Conservation (phyloP, 2,329 filamentous ascomycete species). For the Exserohilum turcica region DNA sequence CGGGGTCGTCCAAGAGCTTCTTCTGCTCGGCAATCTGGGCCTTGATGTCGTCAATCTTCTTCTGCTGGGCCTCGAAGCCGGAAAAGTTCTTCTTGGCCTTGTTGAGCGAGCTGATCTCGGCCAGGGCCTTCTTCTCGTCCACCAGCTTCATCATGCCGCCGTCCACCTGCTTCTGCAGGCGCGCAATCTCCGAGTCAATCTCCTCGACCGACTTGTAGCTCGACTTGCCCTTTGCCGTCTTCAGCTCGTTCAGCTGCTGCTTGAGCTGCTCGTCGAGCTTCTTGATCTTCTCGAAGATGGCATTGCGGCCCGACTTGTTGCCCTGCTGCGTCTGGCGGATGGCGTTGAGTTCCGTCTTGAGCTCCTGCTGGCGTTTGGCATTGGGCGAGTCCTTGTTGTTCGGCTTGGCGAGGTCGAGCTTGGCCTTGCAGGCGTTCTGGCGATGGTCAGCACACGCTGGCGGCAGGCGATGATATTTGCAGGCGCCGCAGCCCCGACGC, state of each 20-base stretch:
- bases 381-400: slow-evolving; percentile 81
- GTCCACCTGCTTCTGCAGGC: slow-evolving; percentile 84
- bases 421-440: slow-evolving; percentile 83
- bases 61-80: slow-evolving; percentile 81
- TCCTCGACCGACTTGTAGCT: slow-evolving; percentile 88
- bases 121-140: slow-evolving; percentile 92
- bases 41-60: slow-evolving; percentile 86
- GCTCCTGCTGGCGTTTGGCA: slow-evolving; percentile 82
- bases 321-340: slow-evolving; percentile 87
- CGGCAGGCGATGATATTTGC: background rate
- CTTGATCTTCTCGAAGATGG: slow-evolving; percentile 89
- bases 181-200: slow-evolving; percentile 79
- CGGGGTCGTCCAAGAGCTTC: slow-evolving; percentile 88
- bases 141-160: slow-evolving; percentile 91
- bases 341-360: slow-evolving; percentile 78
- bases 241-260: slow-evolving; percentile 83
- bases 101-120: slow-evolving; percentile 79
- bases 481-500: slow-evolving; percentile 16
- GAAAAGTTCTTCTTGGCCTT: slow-evolving; percentile 92
- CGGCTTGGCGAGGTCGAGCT: slow-evolving; percentile 81
- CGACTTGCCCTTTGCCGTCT: slow-evolving; percentile 78
- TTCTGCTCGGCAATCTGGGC: slow-evolving; percentile 86
- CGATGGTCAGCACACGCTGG: slow-evolving; percentile 12
- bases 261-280: slow-evolving; percentile 87
- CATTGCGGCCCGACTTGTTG: slow-evolving; percentile 79